These are phyloP conservation scores for Paramecium biaurelia DNA, from an alignment of 73 alveolate species.

Conservation along the genomic window DNA sequence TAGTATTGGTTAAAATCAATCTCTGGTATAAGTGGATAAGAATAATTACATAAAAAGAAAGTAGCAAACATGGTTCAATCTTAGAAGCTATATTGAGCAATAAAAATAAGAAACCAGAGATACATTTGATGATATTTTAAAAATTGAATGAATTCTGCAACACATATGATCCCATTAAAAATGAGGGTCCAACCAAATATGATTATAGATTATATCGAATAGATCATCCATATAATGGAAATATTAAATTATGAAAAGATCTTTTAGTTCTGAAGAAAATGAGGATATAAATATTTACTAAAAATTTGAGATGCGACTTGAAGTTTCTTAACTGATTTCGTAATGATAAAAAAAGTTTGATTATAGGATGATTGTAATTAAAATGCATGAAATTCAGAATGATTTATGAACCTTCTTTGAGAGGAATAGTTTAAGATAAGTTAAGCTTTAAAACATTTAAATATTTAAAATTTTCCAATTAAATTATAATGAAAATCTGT, in stretches of 20 bases:
- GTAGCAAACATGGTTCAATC: background rate
- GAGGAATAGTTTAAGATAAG: slow-evolving; percentile 13
- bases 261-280: background rate
- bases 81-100: background rate
- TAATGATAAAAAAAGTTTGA: background rate
- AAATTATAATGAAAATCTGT: background rate
- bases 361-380: background rate
- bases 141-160: background rate
- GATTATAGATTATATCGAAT: background rate
- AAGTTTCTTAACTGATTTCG: background rate
- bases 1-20: background rate
- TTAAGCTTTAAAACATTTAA: slow-evolving; percentile 14
- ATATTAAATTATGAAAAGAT: background rate
- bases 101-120: background rate
- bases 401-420: slow-evolving; percentile 17
- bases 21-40: background rate
- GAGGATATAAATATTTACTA: background rate
- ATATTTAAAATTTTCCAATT: background rate
- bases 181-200: background rate
- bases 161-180: background rate
- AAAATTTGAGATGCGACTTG: background rate
- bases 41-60: background rate
- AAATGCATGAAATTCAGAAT: background rate
- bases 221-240: background rate
- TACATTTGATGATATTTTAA: background rate